These are phyloP conservation scores for Aquilaria agallochum DNA, from an alignment of 441 rosid species.

Conservation along the genomic window DNA sequence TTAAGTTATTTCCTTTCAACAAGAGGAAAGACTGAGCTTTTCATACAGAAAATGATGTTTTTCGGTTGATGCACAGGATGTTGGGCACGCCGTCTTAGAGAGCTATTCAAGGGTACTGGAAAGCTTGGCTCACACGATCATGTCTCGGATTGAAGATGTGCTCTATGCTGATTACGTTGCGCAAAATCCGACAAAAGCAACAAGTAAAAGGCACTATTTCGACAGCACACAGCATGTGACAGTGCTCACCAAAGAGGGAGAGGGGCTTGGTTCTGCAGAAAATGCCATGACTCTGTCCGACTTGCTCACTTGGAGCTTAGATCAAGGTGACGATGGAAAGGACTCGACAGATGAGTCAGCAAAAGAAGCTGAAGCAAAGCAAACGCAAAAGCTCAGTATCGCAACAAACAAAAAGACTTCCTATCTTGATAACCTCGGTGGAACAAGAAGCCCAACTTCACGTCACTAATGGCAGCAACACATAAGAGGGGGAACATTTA, in stretches of 20 bases:
- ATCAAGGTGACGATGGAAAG: slow-evolving; percentile 32
- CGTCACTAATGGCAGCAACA: slow-evolving; percentile 44
- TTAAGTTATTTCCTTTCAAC: no score
- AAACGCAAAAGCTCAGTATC: slow-evolving; percentile 32
- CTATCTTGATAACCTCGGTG: slow-evolving; percentile 73
- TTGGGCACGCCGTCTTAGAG: slow-evolving; percentile 89
- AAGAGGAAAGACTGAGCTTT: neutral
- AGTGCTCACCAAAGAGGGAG: slow-evolving; percentile 2
- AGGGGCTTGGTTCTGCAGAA: slow-evolving; percentile 28
- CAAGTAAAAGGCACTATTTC: slow-evolving; percentile 23
- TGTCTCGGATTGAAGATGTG: slow-evolving; percentile 88
- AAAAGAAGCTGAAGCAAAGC: slow-evolving; percentile 32
- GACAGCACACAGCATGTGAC: slow-evolving; percentile 11
- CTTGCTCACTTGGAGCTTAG: slow-evolving; percentile 79
- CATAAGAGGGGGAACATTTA: slow-evolving; percentile 7
- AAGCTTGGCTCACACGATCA: slow-evolving; percentile 81
- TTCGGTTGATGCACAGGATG: slow-evolving; percentile 44
- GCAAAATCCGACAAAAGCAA: slow-evolving; percentile 52
- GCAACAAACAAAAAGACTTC: slow-evolving; percentile 54
- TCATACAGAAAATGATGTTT: neutral
- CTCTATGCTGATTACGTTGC: slow-evolving; percentile 59
- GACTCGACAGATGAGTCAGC: slow-evolving; percentile 8
- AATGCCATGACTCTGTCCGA: slow-evolving; percentile 63
- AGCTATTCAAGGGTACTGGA: slow-evolving; percentile 94
- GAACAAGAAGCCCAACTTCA: slow-evolving; percentile 73